Evolutionary conservation across 208 protist genomes (phyloP).

Genomic region (Acanthamoeba healyi): DNA sequence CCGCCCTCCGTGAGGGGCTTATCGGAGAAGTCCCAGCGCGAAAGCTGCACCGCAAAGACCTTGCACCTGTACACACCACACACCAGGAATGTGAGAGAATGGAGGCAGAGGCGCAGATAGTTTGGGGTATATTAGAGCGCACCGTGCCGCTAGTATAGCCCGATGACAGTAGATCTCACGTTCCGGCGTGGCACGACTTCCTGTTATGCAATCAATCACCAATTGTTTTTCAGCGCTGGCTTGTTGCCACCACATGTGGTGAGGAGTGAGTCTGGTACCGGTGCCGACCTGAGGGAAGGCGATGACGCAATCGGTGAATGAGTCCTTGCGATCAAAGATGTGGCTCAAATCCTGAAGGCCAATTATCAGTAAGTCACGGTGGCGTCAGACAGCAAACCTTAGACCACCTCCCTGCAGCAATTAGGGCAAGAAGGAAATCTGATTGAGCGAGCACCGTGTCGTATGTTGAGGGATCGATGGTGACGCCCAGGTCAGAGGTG

Average conservation of each 20-base stretch:
- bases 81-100: background rate
- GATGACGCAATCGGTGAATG: background rate
- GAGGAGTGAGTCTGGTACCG: background rate
- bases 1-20: too few species aligned
- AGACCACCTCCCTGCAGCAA: too few species aligned
- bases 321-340: slow-evolving; percentile 5
- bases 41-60: background rate
- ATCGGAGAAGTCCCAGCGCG: background rate
- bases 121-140: too few species aligned
- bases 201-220: background rate
- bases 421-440: background rate
- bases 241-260: background rate
- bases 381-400: too few species aligned
- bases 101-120: background rate
- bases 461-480: slow-evolving; percentile 5
- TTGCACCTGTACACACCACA: background rate
- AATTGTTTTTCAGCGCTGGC: background rate
- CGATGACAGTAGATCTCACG: background rate
- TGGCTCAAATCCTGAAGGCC: background rate
- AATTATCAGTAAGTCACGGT: too few species aligned
- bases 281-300: background rate
- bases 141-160: background rate
- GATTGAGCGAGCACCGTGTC: background rate
- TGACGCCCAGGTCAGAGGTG: background rate
- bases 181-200: background rate